Evolutionary conservation across 2,329 filamentous ascomycete species (phyloP), one percentile per base, ranked within the genome.

Genomic region (Sporothrix protearum): DNA sequence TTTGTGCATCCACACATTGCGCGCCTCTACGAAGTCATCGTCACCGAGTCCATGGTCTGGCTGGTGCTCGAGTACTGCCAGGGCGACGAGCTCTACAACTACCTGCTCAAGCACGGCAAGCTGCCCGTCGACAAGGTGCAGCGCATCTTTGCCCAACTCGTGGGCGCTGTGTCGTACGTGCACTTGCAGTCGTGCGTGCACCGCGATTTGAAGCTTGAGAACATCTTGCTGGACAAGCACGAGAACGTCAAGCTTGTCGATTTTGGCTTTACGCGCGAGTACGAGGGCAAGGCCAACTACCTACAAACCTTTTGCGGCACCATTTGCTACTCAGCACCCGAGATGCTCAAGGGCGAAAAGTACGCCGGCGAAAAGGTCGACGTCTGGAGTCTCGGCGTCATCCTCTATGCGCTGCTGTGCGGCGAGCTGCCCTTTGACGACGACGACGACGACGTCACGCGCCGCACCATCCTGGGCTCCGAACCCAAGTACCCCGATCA

Each of bases 311-410:
- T 97, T 81, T 99, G 96, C 80, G 96, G 96, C 5, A 99, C 96
- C 0, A 91, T 99, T 74, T 98, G 95, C 82, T 99, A 99, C 81
- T 97, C 94, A 70, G 96, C 96, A 2, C 96, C 96, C 1, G 96
- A 99, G 81, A 99, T 99, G 96, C 86, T 99, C 53, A 97, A 96
- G 80, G 96, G 94, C 51, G 96, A 99, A 80, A 98, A 97, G 80
- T 99, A 99, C 79, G 96, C 94, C 0, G 95, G 94, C 33, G 94
- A 97, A 83, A 98, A 97, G 83, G 95, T 99, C 66, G 96, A 99
- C 78, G 94, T 99, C 4, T 99, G 93, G 93, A 96, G 93, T 77
- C 79, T 96, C 75, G 92, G 93, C 14, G 91, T 96, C 71, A 96
- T 96, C 73, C 84, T 96, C 1, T 96, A 94, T 78, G 92, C 93